Percentiles rank a stretch among this genome's conserved stretches.
phyloP scores from a whole-genome alignment of 2,329 filamentous ascomycete genomes.

The Penicillium sp. region DNA sequence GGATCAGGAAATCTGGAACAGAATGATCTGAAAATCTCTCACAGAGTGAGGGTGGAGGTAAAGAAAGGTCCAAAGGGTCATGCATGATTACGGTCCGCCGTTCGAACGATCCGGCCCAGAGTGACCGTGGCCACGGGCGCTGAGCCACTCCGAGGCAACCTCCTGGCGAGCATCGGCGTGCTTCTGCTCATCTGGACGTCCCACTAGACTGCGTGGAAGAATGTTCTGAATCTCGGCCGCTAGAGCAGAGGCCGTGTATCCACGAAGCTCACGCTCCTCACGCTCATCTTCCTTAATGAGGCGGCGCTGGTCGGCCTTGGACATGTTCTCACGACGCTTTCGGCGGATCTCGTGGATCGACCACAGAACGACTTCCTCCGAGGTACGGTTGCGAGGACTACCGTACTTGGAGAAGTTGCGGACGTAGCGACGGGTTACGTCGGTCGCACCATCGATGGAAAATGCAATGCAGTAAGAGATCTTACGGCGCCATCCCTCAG shows the following conservation, averaged over 20 bases:
- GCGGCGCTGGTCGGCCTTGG: conserved; percentile 68
- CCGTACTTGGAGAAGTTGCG: conserved; percentile 60
- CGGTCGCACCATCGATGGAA: conserved; percentile 78
- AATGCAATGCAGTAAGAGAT: conserved; percentile 98
- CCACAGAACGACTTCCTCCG: conserved; percentile 88
- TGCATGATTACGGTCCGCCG: conserved; percentile 36
- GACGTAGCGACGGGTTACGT: conserved; percentile 69
- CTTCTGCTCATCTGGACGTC: conserved; percentile 47
- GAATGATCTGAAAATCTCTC: conserved; percentile 5
- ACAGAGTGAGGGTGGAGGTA: not conserved
- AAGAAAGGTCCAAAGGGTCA: not conserved
- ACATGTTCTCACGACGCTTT: conserved; percentile 79
- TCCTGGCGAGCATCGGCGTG: conserved; percentile 44
- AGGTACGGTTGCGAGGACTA: conserved; percentile 73
- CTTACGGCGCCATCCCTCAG: conserved; percentile 94
- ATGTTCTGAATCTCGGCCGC: conserved; percentile 51
- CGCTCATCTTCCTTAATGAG: conserved; percentile 54
- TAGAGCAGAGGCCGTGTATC: conserved; percentile 50
- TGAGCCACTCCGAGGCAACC: conserved; percentile 39
- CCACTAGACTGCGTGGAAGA: conserved; percentile 36
- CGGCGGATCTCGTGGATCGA: conserved; percentile 90
- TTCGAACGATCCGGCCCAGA: conserved; percentile 40
- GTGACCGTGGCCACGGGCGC: conserved; percentile 35
- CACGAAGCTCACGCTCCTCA: conserved; percentile 52
- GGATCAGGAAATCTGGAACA: conserved; percentile 9